Base-by-base conservation (phyloP, 441 rosid genomes). In the Syzygium malaccense region DNA sequence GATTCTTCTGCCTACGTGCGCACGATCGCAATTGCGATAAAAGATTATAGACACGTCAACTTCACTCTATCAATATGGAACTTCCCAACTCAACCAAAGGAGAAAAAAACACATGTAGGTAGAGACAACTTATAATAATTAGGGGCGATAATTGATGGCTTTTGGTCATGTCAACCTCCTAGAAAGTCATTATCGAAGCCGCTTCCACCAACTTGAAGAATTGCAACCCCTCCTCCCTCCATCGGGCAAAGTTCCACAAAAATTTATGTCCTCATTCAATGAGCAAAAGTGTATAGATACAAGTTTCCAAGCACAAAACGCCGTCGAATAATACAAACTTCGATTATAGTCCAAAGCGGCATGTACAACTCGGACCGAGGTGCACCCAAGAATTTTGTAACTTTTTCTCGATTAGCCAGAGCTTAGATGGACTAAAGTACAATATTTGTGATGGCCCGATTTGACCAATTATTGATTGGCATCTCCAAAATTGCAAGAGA, bases 331-430 rank as follows among this genome's bases (percentile, higher is more conserved):
- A 88, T 89, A 89, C 93, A 88, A 90, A 6, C 25, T 13, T 53
- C 1, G 51, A 48, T 37, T 54, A 80, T 87, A 88, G 53, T 68
- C 51, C 92, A 91, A 91, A 90, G 49, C 91, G 91, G 92, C 93
- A 55, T 60, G 78, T 88, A 75, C 51, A 41, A 23, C 85, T 86
- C 55, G 85, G 33, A 68, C 49, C n/a, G 25, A 87, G 56, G 23
- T 14, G 80, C n/a, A 41, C 45, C 86, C 88, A 58, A 49, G 30
- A 45, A 25, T 30, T 88, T 41, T 64, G 8, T n/a, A 14, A 2
- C 51, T 55, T 25, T 25, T 37, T 33, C 18, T 25, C 64, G 0
- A 26, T 20, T 33, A 30, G 56, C 80, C 89, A 49, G 41, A 71
- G 71, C 32, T 49, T 23, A 41, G 25, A 12, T 25, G 51, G 83